These are phyloP conservation scores for Aspergillus latus DNA, from an alignment of 2,329 filamentous ascomycete genomes.

Conservation along the genomic window DNA sequence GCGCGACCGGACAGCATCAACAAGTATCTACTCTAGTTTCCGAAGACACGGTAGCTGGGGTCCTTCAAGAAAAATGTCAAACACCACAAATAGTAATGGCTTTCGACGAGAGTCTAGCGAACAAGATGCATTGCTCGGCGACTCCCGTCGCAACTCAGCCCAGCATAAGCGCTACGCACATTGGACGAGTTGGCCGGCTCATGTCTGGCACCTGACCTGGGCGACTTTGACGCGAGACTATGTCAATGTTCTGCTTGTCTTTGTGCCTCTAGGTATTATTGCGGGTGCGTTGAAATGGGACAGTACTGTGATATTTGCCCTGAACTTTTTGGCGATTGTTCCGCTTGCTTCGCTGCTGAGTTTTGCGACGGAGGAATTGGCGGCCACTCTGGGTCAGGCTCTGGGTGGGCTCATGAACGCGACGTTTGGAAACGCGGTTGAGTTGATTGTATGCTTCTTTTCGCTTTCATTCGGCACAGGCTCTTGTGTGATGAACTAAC, in stretches of 20 bases:
- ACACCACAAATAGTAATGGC: constrained; percentile 30
- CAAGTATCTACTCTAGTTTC: constrained; percentile 30
- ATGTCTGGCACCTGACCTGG: constrained; percentile 44
- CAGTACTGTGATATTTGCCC: constrained; percentile 58
- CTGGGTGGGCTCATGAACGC: constrained; percentile 64
- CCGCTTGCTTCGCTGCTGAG: constrained; percentile 62
- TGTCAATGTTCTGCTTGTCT: constrained; percentile 63
- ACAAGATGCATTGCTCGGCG: constrained; percentile 35
- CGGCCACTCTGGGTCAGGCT: constrained; percentile 61
- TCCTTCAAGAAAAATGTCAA: constrained; percentile 32
- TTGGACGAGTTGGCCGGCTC: constrained; percentile 43
- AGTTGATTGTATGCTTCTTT: constrained; percentile 61
- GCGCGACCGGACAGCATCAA: constrained; percentile 23
- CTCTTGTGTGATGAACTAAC: constrained; percentile 2
- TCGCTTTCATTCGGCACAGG: neutral
- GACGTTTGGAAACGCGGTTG: constrained; percentile 66
- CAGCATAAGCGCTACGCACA: constrained; percentile 36
- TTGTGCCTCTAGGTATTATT: constrained; percentile 64
- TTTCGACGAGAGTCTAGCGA: constrained; percentile 32
- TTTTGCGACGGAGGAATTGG: constrained; percentile 64
- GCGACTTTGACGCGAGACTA: constrained; percentile 49
- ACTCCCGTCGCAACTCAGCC: constrained; percentile 22
- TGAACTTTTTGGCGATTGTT: constrained; percentile 66
- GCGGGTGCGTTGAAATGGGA: constrained; percentile 60
- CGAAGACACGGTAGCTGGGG: constrained; percentile 32